Evolutionary conservation across 345 rosid genomes (phyloP).

Genomic region (Hibiscus syriacus): DNA sequence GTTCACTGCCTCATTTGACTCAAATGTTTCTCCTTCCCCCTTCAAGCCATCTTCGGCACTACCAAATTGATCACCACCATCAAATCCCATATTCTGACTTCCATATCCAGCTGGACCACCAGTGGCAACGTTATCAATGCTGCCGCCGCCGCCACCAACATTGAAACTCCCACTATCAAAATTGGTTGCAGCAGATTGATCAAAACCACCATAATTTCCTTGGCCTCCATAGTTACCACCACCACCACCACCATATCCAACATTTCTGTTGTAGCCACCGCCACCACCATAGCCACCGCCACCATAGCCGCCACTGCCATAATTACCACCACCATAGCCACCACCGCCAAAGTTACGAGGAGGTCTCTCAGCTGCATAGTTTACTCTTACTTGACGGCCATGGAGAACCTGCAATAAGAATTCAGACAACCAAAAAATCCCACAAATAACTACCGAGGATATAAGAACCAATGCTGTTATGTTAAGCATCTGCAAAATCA

Average conservation of each 20-base stretch:
- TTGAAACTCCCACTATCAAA: conserved; percentile 12
- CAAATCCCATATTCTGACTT: not conserved
- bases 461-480: not conserved
- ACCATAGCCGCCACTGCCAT: conserved; percentile 31
- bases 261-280: conserved; percentile 14
- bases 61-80: conserved; percentile 10
- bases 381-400: conserved; percentile 73
- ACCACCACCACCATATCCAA: not conserved
- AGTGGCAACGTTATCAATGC: conserved; percentile 4
- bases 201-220: no score
- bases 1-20: conserved; percentile 17
- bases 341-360: conserved; percentile 38
- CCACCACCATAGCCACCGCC: conserved; percentile 12
- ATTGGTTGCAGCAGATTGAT: conserved; percentile 3
- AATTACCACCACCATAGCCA: conserved; percentile 24
- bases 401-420: conserved; percentile 50
- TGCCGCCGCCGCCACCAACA: conserved; percentile 23
- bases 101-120: not conserved
- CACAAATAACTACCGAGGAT: not conserved
- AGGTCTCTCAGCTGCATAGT: conserved; percentile 67
- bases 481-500: not conserved
- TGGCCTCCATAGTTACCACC: no score
- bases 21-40: conserved; percentile 14
- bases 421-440: not conserved
- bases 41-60: not conserved